A percentile compares a stretch with the other conserved stretches of the same genome.
These are phyloP conservation scores for Lachancea fermentati DNA, from an alignment of 805 yeast genomes.

Conservation along the genomic window DNA sequence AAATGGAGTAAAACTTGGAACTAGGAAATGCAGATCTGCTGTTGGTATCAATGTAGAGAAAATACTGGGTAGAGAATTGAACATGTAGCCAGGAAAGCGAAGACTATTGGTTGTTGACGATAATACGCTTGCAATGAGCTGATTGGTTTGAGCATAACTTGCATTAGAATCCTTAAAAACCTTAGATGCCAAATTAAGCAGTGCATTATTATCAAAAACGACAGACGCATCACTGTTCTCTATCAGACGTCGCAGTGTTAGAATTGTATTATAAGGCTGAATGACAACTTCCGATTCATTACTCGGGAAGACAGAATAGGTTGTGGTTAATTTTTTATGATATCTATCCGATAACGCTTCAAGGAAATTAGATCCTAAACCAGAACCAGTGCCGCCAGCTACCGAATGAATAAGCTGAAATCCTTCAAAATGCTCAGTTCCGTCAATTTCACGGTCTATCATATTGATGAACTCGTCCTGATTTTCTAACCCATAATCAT, in stretches of 20 bases:
- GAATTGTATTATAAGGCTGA: slow-evolving; percentile 87
- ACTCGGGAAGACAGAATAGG: slow-evolving; percentile 82
- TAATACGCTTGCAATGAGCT: slow-evolving; percentile 77
- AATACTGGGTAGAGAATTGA: slow-evolving; percentile 76
- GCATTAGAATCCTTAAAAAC: slow-evolving; percentile 53
- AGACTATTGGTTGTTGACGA: slow-evolving; percentile 82
- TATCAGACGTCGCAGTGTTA: slow-evolving; percentile 75
- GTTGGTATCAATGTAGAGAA: slow-evolving; percentile 79
- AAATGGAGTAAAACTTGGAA: slow-evolving; percentile 74
- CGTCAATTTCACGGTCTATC: slow-evolving; percentile 85
- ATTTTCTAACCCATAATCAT: slow-evolving; percentile 61
- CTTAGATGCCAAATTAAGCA: slow-evolving; percentile 63
- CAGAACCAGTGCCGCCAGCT: slow-evolving; percentile 99
- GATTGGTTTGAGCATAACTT: slow-evolving; percentile 75
- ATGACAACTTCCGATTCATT: slow-evolving; percentile 92
- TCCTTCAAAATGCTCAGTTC: slow-evolving; percentile 83
- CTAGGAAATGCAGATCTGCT: slow-evolving; percentile 72
- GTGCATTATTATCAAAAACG: slow-evolving; percentile 88
- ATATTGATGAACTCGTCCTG: slow-evolving; percentile 73
- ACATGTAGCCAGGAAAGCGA: slow-evolving; percentile 88
- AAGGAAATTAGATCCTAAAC: slow-evolving; percentile 77
- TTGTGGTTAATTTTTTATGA: slow-evolving; percentile 74
- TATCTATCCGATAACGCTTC: slow-evolving; percentile 77
- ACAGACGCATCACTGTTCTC: slow-evolving; percentile 81
- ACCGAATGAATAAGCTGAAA: slow-evolving; percentile 90